Conservation (phyloP, 805 yeast species). For the Wickerhamomyces alni region DNA sequence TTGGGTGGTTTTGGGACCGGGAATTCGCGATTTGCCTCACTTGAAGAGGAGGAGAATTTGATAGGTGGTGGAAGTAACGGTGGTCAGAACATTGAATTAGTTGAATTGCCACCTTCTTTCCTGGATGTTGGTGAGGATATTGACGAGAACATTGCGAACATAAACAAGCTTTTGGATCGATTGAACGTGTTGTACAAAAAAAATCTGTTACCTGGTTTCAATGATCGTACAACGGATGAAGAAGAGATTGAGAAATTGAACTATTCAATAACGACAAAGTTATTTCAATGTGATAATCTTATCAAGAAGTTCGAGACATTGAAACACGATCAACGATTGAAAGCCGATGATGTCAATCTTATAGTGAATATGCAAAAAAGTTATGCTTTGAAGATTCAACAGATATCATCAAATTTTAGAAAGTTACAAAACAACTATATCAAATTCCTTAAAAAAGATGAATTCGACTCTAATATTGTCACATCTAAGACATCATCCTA, state of each 20-base stretch:
- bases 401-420: constrained; percentile 68
- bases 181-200: constrained; percentile 70
- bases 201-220: constrained; percentile 81
- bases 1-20: constrained; percentile 21
- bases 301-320: constrained; percentile 59
- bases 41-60: constrained; percentile 27
- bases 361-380: constrained; percentile 76
- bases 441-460: constrained; percentile 77
- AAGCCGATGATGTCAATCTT: constrained; percentile 50
- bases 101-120: constrained; percentile 70
- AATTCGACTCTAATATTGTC: constrained; percentile 39
- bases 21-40: constrained; percentile 19
- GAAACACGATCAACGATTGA: constrained; percentile 25
- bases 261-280: constrained; percentile 62
- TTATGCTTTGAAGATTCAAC: constrained; percentile 82
- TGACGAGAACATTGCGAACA: constrained; percentile 51
- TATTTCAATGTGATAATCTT: constrained; percentile 72
- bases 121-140: constrained; percentile 68
- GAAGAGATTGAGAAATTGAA: constrained; percentile 74
- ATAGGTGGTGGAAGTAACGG: constrained; percentile 20
- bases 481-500: background rate
- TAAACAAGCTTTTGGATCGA: constrained; percentile 49
- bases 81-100: constrained; percentile 44
- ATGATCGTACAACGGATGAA: constrained; percentile 73
- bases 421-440: constrained; percentile 87